phyloP scores from a whole-genome alignment of 176 grass and related monocot species.

The Raddia guianensis region DNA sequence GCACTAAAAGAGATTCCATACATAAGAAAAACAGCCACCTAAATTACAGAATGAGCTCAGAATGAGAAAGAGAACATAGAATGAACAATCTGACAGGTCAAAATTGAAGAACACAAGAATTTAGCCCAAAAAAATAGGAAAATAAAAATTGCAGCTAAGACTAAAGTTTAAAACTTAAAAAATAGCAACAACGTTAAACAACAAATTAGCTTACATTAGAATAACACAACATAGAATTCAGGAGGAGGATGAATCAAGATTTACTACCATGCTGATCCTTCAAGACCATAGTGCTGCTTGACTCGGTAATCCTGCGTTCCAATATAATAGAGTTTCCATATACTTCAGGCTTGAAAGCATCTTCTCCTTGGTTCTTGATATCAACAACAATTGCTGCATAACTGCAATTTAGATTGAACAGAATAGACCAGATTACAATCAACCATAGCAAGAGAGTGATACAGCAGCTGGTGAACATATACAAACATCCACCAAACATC shows the following conservation, averaged over 20 bases:
- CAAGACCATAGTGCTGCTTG: conserved; percentile 61
- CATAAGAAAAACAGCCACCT: background rate
- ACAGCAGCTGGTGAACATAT: conserved; percentile 9
- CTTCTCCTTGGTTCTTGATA: conserved; percentile 85
- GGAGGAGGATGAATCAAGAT: conserved; percentile 29
- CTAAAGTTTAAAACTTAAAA: conserved; percentile 3
- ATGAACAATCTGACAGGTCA: background rate
- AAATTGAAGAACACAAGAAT: background rate
- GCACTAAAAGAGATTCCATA: background rate
- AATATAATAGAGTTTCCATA: conserved; percentile 71
- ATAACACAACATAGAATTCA: background rate
- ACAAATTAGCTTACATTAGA: background rate
- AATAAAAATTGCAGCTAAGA: conserved; percentile 19
- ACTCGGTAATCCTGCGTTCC: conserved; percentile 84
- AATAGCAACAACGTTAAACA: background rate
- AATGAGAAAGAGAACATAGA: conserved; percentile 1
- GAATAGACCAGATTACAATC: conserved; percentile 25
- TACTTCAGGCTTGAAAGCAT: conserved; percentile 81
- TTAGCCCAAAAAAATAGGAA: background rate
- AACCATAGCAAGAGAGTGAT: conserved; percentile 13
- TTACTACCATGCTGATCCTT: conserved; percentile 79
- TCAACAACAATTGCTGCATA: conserved; percentile 74
- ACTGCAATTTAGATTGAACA: conserved; percentile 51
- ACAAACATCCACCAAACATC: conserved; percentile 13
- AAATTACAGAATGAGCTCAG: background rate